phyloP scores from a whole-genome alignment of 208 protist species.

The Herpetomonas samuelpessoai region DNA sequence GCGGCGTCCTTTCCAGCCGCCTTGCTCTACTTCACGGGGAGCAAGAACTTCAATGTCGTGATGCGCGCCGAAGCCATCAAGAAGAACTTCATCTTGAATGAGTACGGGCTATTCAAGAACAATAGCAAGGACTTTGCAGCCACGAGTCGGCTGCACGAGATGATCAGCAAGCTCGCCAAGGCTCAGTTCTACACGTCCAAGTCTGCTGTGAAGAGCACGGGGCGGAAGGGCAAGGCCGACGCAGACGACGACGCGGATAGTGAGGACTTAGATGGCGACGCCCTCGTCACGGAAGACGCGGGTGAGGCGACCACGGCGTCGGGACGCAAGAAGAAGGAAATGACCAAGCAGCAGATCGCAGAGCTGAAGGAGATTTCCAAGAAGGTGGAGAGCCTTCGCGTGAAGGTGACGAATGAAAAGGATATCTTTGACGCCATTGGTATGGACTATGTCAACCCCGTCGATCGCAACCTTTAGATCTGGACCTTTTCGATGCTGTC shows the following conservation, averaged over 20 bases:
- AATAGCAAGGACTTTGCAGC: constrained; percentile 11
- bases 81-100: constrained; percentile 74
- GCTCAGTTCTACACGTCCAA: constrained; percentile 48
- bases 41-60: constrained; percentile 90
- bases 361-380: constrained; percentile 46
- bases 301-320: neutral
- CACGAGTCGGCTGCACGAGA: constrained; percentile 37
- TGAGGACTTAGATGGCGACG: neutral
- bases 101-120: constrained; percentile 79
- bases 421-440: constrained; percentile 77
- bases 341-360: constrained; percentile 24
- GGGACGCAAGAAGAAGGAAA: constrained; percentile 18
- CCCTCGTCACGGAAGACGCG: neutral
- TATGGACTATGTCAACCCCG: constrained; percentile 73
- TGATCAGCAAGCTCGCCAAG: constrained; percentile 62
- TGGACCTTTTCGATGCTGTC: neutral
- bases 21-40: constrained; percentile 93
- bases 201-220: constrained; percentile 6
- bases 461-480: constrained; percentile 57
- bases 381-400: constrained; percentile 58
- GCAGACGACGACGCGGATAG: neutral
- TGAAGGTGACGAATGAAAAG: constrained; percentile 61
- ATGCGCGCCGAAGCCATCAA: constrained; percentile 89
- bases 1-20: constrained; percentile 72
- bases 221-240: constrained; percentile 16